These are phyloP conservation scores for Monoraphidium neglectum DNA, from an alignment of 139 green algal genomes.

Conservation along the genomic window DNA sequence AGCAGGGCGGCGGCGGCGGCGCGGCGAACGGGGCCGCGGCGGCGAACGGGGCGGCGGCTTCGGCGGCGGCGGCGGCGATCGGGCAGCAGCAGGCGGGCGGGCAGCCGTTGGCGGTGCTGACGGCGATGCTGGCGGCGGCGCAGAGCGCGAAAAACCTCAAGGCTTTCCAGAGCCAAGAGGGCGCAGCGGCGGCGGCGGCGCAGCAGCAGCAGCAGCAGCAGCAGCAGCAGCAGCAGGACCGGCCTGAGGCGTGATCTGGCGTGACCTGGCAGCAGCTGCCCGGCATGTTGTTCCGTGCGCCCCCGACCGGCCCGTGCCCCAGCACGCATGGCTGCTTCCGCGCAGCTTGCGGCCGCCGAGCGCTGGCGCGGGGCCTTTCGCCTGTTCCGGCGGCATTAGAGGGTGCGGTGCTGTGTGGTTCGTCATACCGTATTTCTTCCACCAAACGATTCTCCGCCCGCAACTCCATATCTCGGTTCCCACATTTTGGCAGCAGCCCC, in stretches of 20 bases:
- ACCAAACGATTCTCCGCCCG: too few relatives aligned
- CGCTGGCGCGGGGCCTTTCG: too few relatives aligned
- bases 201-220: conserved; percentile 5
- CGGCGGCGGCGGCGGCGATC: too few relatives aligned
- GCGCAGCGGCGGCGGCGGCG: background rate
- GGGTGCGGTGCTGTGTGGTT: too few relatives aligned
- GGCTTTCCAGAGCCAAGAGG: conserved; percentile 15
- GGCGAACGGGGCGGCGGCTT: background rate
- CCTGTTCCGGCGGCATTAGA: too few relatives aligned
- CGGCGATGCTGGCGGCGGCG: conserved; percentile 54
- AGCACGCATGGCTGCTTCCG: too few relatives aligned
- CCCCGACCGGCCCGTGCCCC: too few relatives aligned
- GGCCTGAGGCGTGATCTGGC: background rate
- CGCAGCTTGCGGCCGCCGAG: too few relatives aligned
- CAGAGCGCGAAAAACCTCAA: conserved; percentile 41
- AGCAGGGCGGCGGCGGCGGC: background rate
- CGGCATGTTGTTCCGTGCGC: too few relatives aligned
- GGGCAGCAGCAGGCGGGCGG: background rate
- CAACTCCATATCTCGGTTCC: too few relatives aligned
- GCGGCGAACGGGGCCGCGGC: background rate
- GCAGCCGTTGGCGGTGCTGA: conserved; percentile 49
- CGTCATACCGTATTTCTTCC: too few relatives aligned
- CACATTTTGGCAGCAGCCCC: too few relatives aligned
- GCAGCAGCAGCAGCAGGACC: background rate
- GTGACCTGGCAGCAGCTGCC: background rate